Percentiles rank a stretch among this genome's conserved stretches.
Conservation (phyloP, 768 basidiomycete species). For the Imleria badia region DNA sequence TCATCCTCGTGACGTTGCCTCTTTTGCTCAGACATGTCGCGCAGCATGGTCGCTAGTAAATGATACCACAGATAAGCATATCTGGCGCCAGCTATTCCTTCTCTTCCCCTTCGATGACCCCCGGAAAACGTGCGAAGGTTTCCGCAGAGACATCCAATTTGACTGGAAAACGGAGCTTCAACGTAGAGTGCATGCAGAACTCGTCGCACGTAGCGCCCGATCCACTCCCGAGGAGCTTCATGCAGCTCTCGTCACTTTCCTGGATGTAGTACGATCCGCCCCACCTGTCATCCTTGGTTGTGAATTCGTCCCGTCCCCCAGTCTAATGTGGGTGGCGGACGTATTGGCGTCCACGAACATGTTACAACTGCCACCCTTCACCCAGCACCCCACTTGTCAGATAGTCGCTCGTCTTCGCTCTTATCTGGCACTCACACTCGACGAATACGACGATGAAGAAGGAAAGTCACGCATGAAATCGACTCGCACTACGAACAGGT, state of each 20-base stretch:
- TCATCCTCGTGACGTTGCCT: conserved; percentile 56
- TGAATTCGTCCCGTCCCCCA: conserved; percentile 35
- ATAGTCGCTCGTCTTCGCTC: conserved; percentile 47
- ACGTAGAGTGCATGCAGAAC: conserved; percentile 43
- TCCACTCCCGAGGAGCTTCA: conserved; percentile 29
- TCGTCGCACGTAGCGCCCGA: conserved; percentile 19
- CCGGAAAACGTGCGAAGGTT: conserved; percentile 30
- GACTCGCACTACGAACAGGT: conserved; percentile 49
- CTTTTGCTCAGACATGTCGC: conserved; percentile 56
- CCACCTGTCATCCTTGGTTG: conserved; percentile 27
- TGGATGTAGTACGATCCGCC: conserved; percentile 40
- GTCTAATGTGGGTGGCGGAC: conserved; percentile 46
- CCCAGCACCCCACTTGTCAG: conserved; percentile 22
- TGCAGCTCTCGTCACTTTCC: conserved; percentile 39
- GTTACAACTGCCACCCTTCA: conserved; percentile 25
- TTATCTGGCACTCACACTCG: conserved; percentile 47
- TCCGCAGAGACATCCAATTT: conserved; percentile 12
- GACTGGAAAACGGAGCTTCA: conserved; percentile 41
- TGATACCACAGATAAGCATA: conserved; percentile 48
- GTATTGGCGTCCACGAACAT: conserved; percentile 41
- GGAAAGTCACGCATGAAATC: conserved; percentile 24
- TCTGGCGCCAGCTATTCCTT: conserved; percentile 71
- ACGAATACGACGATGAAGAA: conserved; percentile 30
- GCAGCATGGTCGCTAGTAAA: conserved; percentile 50
- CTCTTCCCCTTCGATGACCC: conserved; percentile 63